A percentile compares a stretch with the other conserved stretches of the same genome.
phyloP scores from a whole-genome alignment of 2,329 filamentous ascomycete species.

The Cryphonectria japonica region DNA sequence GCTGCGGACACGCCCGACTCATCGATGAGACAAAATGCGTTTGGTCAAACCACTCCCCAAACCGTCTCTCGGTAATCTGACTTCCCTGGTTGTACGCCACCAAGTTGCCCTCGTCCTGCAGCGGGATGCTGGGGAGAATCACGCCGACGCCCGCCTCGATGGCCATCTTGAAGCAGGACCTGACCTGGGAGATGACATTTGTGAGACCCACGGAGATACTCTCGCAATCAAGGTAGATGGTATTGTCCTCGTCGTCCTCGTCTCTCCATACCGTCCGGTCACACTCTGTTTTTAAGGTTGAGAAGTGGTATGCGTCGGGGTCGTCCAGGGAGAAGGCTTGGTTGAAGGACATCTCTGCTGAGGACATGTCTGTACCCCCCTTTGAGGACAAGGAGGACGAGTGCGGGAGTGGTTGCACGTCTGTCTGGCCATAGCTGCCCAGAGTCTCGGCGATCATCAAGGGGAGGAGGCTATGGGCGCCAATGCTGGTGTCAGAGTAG shows the following conservation, averaged over 20 bases:
- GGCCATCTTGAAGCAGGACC: conserved; percentile 43
- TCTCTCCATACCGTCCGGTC: conserved; percentile 33
- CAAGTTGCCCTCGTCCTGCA: conserved; percentile 38
- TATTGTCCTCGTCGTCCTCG: not conserved
- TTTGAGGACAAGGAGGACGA: not conserved
- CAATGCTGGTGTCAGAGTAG: not conserved
- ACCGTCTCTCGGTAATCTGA: conserved; percentile 37
- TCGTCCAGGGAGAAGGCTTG: conserved; percentile 33
- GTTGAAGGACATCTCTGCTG: conserved; percentile 31
- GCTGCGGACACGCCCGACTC: conserved; percentile 36
- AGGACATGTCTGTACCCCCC: not conserved
- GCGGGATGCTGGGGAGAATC: conserved; percentile 40
- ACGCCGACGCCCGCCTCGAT: conserved; percentile 38
- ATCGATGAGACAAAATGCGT: conserved; percentile 36
- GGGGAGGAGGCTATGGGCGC: not conserved
- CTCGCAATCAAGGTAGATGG: conserved; percentile 38
- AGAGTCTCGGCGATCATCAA: conserved; percentile 13
- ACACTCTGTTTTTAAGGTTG: conserved; percentile 33
- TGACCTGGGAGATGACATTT: conserved; percentile 41
- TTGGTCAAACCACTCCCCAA: conserved; percentile 42
- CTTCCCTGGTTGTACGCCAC: conserved; percentile 40
- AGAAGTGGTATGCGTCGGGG: conserved; percentile 30
- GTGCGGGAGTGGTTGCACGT: not conserved
- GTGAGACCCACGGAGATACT: conserved; percentile 40
- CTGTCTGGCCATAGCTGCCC: conserved; percentile 6